Evolutionary conservation across 179 eudicot genomes (phyloP), one percentile per base, ranked within the genome.

Genomic region (Beta macrorhiza): DNA sequence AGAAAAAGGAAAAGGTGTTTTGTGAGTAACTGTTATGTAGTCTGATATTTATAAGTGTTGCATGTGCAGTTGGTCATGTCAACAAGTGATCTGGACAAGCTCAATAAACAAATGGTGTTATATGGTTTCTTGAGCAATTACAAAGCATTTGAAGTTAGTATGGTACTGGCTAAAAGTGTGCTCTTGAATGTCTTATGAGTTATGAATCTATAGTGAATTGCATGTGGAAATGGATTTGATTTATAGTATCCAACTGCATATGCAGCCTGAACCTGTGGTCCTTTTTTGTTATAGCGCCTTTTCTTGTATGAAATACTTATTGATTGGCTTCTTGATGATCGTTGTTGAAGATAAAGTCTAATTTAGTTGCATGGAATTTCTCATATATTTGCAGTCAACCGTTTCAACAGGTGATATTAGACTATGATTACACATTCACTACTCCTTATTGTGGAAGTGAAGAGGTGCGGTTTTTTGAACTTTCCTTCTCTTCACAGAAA

Each of bases 401-500:
- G 51, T 87, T 87, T 80, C 89, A 92, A 87, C 87, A 95, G 87
- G 92, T 95, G 82, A 88, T 91, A 80, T 89, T 95, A 81, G 97
- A 93, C 81, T 95, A 95, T 86, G 99, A 95, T 85, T 95, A 95
- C 84, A 95, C 99, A 74, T 94, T 96, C 87, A 96, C 98, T 29
- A 94, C 99, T 55, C 99, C 98, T 65, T 96, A 92, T 82, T 83
- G 88, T 88, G 98, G 98, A 79, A 94, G 96, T 85, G 92, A 88
- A 88, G 76, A 85, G 96, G 94, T 93, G 76, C 80, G 86, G 75
- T 45, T 57, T 8, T 25, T 25, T 58, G 0, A 69, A 51, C 25
- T 63, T 20, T 14, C 45, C 14, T 65, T 56, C 63, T 74, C 17
- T 44, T 44, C 17, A 7, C 68, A 19, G 19, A 25, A 12, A 44